phyloP scores from a whole-genome alignment of 176 grass and related monocot species.

The Metroxylon sagu region DNA sequence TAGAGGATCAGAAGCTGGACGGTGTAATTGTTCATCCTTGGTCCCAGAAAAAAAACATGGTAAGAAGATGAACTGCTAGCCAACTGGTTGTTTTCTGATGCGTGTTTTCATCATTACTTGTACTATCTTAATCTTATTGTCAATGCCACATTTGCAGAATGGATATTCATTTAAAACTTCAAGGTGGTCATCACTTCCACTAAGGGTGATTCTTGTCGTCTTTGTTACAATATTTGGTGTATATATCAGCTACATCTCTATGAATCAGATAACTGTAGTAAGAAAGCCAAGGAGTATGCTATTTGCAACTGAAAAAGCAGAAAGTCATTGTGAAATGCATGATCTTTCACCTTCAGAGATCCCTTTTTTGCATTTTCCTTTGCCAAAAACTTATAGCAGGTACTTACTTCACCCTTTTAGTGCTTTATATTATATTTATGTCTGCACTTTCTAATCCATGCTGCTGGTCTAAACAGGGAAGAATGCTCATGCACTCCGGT shows the following conservation, averaged over 20 bases:
- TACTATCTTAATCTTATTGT: slow-evolving; percentile 4
- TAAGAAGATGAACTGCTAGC: slow-evolving; percentile 2
- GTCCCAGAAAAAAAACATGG: slow-evolving; percentile 32
- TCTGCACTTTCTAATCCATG: slow-evolving; percentile 11
- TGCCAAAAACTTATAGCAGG: slow-evolving; percentile 70
- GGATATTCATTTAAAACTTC: slow-evolving; percentile 48
- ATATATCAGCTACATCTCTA: slow-evolving; percentile 59
- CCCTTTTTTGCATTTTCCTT: slow-evolving; percentile 58
- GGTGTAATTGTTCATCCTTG: slow-evolving; percentile 2
- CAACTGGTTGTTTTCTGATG: not conserved
- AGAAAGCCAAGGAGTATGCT: slow-evolving; percentile 5
- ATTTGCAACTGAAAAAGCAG: slow-evolving; percentile 1
- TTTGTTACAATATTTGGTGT: slow-evolving; percentile 52
- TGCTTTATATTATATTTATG: not conserved
- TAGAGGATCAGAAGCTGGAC: slow-evolving; percentile 10
- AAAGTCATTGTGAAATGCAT: slow-evolving; percentile 34
- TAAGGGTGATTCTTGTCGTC: slow-evolving; percentile 39
- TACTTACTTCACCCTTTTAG: slow-evolving; percentile 4
- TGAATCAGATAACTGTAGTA: slow-evolving; percentile 58
- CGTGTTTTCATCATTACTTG: not conserved
- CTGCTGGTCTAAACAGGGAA: slow-evolving; percentile 29
- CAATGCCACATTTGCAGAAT: slow-evolving; percentile 33
- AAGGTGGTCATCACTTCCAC: slow-evolving; percentile 36
- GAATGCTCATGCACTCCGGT: slow-evolving; percentile 79
- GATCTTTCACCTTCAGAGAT: slow-evolving; percentile 33